Percentiles rank a stretch among this genome's conserved stretches.
Conservation (phyloP, 176 grass and related monocot species). For the Triticum urartu region DNA sequence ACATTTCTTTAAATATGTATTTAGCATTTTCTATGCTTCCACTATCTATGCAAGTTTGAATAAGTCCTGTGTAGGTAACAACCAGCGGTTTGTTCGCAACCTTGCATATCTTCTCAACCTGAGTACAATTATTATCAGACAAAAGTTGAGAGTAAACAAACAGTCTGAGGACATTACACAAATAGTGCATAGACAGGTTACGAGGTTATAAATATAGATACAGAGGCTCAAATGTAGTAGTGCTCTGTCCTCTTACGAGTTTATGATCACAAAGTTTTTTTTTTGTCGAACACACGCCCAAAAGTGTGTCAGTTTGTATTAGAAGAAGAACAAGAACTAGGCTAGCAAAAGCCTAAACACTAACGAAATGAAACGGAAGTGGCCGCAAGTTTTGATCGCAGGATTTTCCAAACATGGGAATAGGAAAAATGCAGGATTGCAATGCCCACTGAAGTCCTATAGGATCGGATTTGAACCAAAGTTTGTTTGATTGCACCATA, state of each 20-base stretch:
- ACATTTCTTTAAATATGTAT: constrained; percentile 85
- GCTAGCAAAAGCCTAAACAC: background rate
- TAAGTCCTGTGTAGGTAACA: constrained; percentile 92
- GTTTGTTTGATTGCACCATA: background rate
- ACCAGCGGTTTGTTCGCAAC: constrained; percentile 97
- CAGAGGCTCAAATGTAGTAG: background rate
- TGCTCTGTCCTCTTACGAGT: background rate
- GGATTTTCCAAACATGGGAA: background rate
- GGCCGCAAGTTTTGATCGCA: background rate
- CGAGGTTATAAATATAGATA: background rate
- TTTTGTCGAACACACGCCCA: background rate
- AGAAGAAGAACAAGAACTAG: background rate
- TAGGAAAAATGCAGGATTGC: background rate
- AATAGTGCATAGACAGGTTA: background rate
- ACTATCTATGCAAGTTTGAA: constrained; percentile 80
- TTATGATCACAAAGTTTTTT: background rate
- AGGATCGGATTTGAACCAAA: background rate
- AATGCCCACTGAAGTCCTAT: background rate
- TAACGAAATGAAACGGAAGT: background rate
- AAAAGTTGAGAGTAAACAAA: constrained; percentile 19
- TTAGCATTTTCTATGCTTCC: constrained; percentile 76
- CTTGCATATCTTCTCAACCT: constrained; percentile 95
- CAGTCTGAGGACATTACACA: constrained; percentile 11
- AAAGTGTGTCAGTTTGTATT: background rate
- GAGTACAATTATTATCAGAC: constrained; percentile 26